These are phyloP conservation scores for Miscanthus lutarioriparius DNA, from an alignment of 176 grass and related monocot genomes.

Conservation along the genomic window DNA sequence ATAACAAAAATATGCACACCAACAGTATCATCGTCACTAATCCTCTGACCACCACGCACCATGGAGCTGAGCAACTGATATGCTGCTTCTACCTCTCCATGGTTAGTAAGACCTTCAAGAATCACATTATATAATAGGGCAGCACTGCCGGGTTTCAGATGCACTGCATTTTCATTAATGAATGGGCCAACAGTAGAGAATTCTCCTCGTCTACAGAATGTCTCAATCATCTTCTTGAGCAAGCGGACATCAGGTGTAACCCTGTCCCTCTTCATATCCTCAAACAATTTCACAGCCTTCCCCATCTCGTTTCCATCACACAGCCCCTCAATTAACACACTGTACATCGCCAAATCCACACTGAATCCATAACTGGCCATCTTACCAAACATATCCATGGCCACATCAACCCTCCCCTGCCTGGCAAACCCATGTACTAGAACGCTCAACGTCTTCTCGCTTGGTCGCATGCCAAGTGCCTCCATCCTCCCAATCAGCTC, in stretches of 20 bases:
- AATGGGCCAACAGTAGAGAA: conserved; percentile 36
- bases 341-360: conserved; percentile 65
- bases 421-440: conserved; percentile 67
- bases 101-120: conserved; percentile 64
- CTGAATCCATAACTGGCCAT: conserved; percentile 54
- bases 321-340: conserved; percentile 66
- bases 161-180: conserved; percentile 48
- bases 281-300: conserved; percentile 47
- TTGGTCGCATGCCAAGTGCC: conserved; percentile 39
- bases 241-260: conserved; percentile 52
- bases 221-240: conserved; percentile 55
- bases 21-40: conserved; percentile 23
- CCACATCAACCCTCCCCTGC: conserved; percentile 61
- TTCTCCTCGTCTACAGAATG: conserved; percentile 49
- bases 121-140: conserved; percentile 58
- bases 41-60: conserved; percentile 20
- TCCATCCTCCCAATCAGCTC: conserved; percentile 74
- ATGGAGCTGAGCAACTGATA: conserved; percentile 53
- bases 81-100: conserved; percentile 58
- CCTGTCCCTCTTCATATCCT: conserved; percentile 65
- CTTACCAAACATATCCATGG: conserved; percentile 65
- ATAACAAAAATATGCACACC: conserved; percentile 35
- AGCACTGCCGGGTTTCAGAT: conserved; percentile 36
- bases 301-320: conserved; percentile 49
- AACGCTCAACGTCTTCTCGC: conserved; percentile 59